phyloP scores from a whole-genome alignment of 2,329 filamentous ascomycete species.

The Phyllosticta paracitricarpa region DNA sequence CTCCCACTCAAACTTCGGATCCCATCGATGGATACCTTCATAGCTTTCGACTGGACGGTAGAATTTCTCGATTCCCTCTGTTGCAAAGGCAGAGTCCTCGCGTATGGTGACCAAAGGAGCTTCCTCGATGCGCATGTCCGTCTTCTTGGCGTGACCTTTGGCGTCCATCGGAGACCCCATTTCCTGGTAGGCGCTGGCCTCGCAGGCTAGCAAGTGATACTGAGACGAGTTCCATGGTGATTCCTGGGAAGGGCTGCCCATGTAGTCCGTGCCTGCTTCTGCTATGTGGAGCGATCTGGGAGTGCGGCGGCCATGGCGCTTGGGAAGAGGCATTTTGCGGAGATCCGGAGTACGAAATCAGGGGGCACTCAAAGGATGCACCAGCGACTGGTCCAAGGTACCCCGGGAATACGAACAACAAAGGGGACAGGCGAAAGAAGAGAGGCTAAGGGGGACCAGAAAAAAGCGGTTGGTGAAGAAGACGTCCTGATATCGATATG shows the following conservation, averaged over 20 bases:
- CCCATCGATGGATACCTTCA: constrained; percentile 50
- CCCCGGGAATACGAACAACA: not conserved
- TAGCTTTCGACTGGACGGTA: constrained; percentile 47
- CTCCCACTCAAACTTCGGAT: constrained; percentile 48
- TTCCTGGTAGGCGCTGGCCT: constrained; percentile 8
- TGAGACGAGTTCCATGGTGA: constrained; percentile 6
- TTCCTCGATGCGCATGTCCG: constrained; percentile 3
- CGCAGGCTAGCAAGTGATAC: constrained; percentile 1
- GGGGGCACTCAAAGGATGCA: not conserved
- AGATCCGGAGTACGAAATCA: not conserved
- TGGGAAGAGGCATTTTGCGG: constrained; percentile 5
- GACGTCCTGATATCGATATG: not conserved
- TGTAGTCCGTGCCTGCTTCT: not conserved
- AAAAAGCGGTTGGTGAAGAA: not conserved
- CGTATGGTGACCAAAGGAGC: not conserved
- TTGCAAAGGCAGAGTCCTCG: constrained; percentile 19
- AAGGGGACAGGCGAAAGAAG: not conserved
- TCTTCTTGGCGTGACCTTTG: constrained; percentile 8
- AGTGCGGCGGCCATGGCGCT: constrained; percentile 2
- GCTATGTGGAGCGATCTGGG: constrained; percentile 6
- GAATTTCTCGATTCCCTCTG: constrained; percentile 25
- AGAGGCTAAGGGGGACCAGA: not conserved
- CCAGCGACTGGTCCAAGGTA: not conserved
- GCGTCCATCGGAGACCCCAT: constrained; percentile 8
- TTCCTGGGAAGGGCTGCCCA: not conserved